Base-by-base conservation (phyloP, 2,329 filamentous ascomycete genomes). In the Aspergillus chevalieri region DNA sequence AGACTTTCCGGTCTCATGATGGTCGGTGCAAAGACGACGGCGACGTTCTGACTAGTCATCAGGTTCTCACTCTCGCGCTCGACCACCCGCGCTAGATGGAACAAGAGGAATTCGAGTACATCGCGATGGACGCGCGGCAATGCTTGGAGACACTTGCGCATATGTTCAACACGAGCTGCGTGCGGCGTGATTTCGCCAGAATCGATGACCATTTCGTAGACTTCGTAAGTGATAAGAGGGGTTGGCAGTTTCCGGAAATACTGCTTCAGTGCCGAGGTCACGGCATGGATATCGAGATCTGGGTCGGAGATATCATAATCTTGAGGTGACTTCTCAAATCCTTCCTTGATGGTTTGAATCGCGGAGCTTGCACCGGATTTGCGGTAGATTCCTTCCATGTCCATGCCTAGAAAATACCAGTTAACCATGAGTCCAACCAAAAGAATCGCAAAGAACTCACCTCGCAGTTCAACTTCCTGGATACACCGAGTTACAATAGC, bases 11-110 rank as follows among this genome's bases (percentile, higher is more conserved):
- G 90, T 59, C 92, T 83, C 89, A 98, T 95, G 60, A 98, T 94
- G 1, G 93, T 98, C 6, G 93, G 93, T 7, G 93, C 93, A 66
- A 98, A 98, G 34, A 98, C 93, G 39, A 98, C 93, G 3, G 93
- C 90, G 53, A 97, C 74, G 65, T 98, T 98, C 72, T 94, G 88
- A 49, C 92, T 88, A 21, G 89, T 95, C 93, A 98, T 98, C 68
- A 96, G 70, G 65, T 97, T 97, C 66, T 94, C 87, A 36, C 80
- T 80, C 65, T 95, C 87, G 56, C 87, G 83, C 59, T 84, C 78
- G 50, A 94, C 87, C 36, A 98, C 92, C 52, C 90, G 83, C 58
- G 85, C 86, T 59, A 98, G 79, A 74, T 98, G 93, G 77, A 94
- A 93, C 66, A 97, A 85, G 53, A 98, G 78, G 67, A 95, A 96